Evolutionary conservation across 225 moss, liverwort and hornwort species (phyloP), one percentile per base, ranked within the genome.

Genomic region (Straminergon stramineum): DNA sequence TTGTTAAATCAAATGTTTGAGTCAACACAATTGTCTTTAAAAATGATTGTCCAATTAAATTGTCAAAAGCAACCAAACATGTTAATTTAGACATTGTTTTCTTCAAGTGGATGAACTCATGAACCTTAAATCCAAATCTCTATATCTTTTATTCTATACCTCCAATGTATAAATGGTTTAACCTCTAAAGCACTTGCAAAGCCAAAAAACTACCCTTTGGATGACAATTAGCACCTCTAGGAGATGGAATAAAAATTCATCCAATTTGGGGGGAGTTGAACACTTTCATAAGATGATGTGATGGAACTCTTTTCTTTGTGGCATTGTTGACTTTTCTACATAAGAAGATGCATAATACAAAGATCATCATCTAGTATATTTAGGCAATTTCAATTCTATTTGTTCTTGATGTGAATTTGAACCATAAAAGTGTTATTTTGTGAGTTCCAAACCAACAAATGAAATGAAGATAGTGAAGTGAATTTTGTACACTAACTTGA

Each of bases 151-250:
- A 14, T 24, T 39, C 1, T 13, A 39, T 13, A n/a, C 13, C 7
- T 22, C 24, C 8, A 39, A 41, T 24, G 8, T 70, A 2, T 39
- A 70, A 70, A 24, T 39, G 23, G 4, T 0, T 39, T 13, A 39
- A 70, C 0, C 6, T 7, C 4, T 39, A 4, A 16, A 13, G 23
- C 4, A 2, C 6, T 22, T 5, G 8, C 4, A 3, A 39, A 23
- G 39, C 23, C 7, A 5, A 23, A 39, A n/a, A 39, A 24, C n/a
- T 27, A 4, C 2, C 9, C 12, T 68, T 68, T 12, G 6, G 7
- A 37, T n/a, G 69, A n/a, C 2, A 13, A 28, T 28, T 27, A 28
- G 9, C 5, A 16, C 17, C 3, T 45, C 1, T 43, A 16, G 5
- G 2, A 11, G 1, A 6, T 26, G 28, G 23, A 45, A 73, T 28